Conservation (phyloP, 495 filamentous ascomycete species). For the Corynascus novoguineensis region DNA sequence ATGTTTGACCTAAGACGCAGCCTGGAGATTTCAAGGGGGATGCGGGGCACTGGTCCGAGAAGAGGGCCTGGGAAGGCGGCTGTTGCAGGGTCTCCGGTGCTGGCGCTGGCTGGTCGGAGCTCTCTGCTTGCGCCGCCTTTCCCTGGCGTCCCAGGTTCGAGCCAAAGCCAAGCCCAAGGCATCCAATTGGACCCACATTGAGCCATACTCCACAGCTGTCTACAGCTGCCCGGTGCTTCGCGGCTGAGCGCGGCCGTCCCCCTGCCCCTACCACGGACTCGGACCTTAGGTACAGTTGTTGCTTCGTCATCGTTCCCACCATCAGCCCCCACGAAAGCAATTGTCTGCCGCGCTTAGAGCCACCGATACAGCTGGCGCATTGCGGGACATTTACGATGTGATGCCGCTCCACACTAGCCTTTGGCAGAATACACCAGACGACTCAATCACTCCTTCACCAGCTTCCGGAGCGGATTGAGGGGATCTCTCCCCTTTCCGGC, state of each 20-base stretch:
- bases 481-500: constrained; percentile 37
- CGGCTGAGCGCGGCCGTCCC: background rate
- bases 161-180: background rate
- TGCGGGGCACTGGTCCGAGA: constrained; percentile 17
- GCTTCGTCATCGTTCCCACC: constrained; percentile 15
- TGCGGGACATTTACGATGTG: constrained; percentile 28
- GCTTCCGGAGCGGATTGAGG: constrained; percentile 27
- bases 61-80: constrained; percentile 3
- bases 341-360: constrained; percentile 12
- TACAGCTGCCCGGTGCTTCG: background rate
- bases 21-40: constrained; percentile 21
- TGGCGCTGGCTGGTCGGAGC: background rate
- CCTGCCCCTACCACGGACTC: no score
- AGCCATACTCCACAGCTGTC: background rate
- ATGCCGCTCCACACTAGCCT: constrained; percentile 22
- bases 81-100: background rate
- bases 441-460: constrained; percentile 7
- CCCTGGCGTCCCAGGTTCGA: background rate
- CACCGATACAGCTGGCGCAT: constrained; percentile 4
- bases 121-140: background rate
- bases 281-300: constrained; percentile 13
- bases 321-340: constrained; percentile 5
- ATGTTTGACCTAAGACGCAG: constrained; percentile 19
- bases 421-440: constrained; percentile 13
- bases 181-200: background rate